phyloP scores from a whole-genome alignment of 1,284 basidiomycete species.

The Rhodotorula sp. region DNA sequence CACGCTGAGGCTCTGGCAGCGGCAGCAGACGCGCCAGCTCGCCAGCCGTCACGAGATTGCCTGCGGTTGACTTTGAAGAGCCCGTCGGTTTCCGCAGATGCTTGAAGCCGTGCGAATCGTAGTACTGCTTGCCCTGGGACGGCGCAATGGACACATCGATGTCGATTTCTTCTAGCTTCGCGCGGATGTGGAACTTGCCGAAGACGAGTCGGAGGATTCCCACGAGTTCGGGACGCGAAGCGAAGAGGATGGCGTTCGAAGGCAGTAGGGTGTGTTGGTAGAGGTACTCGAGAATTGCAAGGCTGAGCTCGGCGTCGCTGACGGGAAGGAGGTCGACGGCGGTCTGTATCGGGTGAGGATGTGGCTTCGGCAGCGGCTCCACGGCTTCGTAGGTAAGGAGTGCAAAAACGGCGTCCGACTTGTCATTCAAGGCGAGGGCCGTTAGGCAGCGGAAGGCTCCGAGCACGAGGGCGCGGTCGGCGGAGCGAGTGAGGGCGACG shows the following conservation, averaged over 20 bases:
- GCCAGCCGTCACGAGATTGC: slow-evolving; percentile 6
- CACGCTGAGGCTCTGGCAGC: slow-evolving; percentile 48
- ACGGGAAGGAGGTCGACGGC: slow-evolving; percentile 68
- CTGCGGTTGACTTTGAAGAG: not conserved
- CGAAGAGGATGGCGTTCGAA: slow-evolving; percentile 70
- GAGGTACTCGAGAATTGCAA: slow-evolving; percentile 69
- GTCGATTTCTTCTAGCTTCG: slow-evolving; percentile 61
- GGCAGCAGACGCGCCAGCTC: slow-evolving; percentile 58
- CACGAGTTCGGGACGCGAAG: slow-evolving; percentile 66
- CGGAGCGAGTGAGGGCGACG: slow-evolving; percentile 59
- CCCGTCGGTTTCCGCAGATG: slow-evolving; percentile 45
- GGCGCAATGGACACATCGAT: slow-evolving; percentile 55
- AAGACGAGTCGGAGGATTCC: slow-evolving; percentile 65
- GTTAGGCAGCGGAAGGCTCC: slow-evolving; percentile 62
- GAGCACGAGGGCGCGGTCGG: slow-evolving; percentile 70
- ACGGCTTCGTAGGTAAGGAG: slow-evolving; percentile 55
- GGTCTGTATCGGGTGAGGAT: slow-evolving; percentile 52
- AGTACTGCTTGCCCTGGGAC: slow-evolving; percentile 42
- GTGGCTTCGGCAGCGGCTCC: slow-evolving; percentile 61
- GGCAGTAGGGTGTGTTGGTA: slow-evolving; percentile 72
- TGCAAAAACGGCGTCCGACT: slow-evolving; percentile 53
- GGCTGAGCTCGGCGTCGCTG: slow-evolving; percentile 64
- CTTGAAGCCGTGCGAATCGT: slow-evolving; percentile 49
- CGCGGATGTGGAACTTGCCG: slow-evolving; percentile 65
- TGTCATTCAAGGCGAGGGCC: slow-evolving; percentile 61